Evolutionary conservation across 1,139 yeast species (phyloP).

Genomic region (Spathaspora sp.): DNA sequence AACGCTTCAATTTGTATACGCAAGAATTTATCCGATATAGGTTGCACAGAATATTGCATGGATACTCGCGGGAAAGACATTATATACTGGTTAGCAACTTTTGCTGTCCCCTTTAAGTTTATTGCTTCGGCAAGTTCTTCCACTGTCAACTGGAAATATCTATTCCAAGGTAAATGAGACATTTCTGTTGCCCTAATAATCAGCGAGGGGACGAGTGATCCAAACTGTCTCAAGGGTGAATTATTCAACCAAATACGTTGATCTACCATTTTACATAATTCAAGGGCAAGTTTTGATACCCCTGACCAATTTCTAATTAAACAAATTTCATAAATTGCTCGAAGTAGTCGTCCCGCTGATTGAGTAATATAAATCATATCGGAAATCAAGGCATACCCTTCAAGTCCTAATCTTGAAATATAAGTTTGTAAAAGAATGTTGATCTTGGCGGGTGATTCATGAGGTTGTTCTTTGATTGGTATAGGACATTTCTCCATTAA

Average conservation of each 20-base stretch:
- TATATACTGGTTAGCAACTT: slow-evolving; percentile 58
- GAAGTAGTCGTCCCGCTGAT: slow-evolving; percentile 83
- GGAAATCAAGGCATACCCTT: slow-evolving; percentile 88
- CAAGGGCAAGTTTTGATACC: slow-evolving; percentile 56
- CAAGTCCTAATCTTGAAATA: slow-evolving; percentile 70
- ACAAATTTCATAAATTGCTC: slow-evolving; percentile 84
- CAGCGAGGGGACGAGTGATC: slow-evolving; percentile 56
- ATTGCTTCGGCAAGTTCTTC: slow-evolving; percentile 83
- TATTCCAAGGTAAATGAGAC: slow-evolving; percentile 80
- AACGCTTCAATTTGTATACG: slow-evolving; percentile 63
- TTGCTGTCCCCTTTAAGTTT: slow-evolving; percentile 67
- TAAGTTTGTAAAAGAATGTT: slow-evolving; percentile 82
- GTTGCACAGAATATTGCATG: slow-evolving; percentile 64
- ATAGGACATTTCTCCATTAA: slow-evolving; percentile 77
- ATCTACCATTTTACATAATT: slow-evolving; percentile 78
- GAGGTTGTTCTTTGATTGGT: slow-evolving; percentile 73
- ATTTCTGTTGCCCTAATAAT: slow-evolving; percentile 74
- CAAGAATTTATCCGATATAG: slow-evolving; percentile 69
- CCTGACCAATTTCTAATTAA: slow-evolving; percentile 72
- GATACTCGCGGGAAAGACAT: slow-evolving; percentile 70
- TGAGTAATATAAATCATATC: slow-evolving; percentile 95
- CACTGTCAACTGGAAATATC: slow-evolving; percentile 68
- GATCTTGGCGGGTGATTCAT: slow-evolving; percentile 76
- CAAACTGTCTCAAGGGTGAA: slow-evolving; percentile 85
- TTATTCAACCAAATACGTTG: slow-evolving; percentile 80